A percentile compares a stretch with the other conserved stretches of the same genome.
These are phyloP conservation scores for Coemansia asiatica DNA, from an alignment of 192 early-diverging fungal species.

Conservation along the genomic window DNA sequence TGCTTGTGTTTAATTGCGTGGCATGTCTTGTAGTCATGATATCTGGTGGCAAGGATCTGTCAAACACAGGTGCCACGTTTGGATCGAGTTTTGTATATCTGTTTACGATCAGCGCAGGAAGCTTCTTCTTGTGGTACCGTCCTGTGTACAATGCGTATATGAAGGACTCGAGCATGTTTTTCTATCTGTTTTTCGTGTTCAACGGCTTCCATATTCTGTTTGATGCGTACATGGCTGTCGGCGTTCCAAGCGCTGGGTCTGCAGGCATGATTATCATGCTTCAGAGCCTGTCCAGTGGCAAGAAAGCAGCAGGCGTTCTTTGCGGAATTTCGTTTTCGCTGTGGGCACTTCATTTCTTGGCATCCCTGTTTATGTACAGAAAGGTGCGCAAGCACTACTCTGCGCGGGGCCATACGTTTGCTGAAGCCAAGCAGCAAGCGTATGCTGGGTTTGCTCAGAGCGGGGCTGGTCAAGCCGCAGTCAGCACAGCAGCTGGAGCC, in stretches of 20 bases:
- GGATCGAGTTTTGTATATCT: slow-evolving; percentile 73
- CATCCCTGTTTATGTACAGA: slow-evolving; percentile 60
- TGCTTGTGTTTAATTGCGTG: slow-evolving; percentile 75
- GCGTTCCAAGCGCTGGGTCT: slow-evolving; percentile 78
- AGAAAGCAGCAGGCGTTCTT: slow-evolving; percentile 67
- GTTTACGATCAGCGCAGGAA: slow-evolving; percentile 72
- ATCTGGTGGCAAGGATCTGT: slow-evolving; percentile 61
- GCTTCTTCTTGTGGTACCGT: slow-evolving; percentile 87
- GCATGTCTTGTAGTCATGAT: slow-evolving; percentile 74
- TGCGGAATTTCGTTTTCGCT: slow-evolving; percentile 63
- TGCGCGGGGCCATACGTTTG: slow-evolving; percentile 67
- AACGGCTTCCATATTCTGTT: slow-evolving; percentile 82
- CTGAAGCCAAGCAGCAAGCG: slow-evolving; percentile 68
- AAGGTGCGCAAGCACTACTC: slow-evolving; percentile 68
- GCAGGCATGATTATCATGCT: slow-evolving; percentile 81
- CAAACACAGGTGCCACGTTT: slow-evolving; percentile 73
- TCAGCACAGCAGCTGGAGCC: slow-evolving; percentile 31
- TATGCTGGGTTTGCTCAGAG: slow-evolving; percentile 59
- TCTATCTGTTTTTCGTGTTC: slow-evolving; percentile 83
- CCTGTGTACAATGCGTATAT: slow-evolving; percentile 86
- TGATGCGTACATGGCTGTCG: slow-evolving; percentile 82
- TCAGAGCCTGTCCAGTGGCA: slow-evolving; percentile 65
- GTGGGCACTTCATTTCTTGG: slow-evolving; percentile 66
- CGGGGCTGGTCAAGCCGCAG: slow-evolving; percentile 51
- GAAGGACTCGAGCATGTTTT: slow-evolving; percentile 85